Percentiles rank a stretch among this genome's conserved stretches.
These are phyloP conservation scores for Aspergillus neotritici DNA, from an alignment of 2,329 filamentous ascomycete genomes.

Conservation along the genomic window DNA sequence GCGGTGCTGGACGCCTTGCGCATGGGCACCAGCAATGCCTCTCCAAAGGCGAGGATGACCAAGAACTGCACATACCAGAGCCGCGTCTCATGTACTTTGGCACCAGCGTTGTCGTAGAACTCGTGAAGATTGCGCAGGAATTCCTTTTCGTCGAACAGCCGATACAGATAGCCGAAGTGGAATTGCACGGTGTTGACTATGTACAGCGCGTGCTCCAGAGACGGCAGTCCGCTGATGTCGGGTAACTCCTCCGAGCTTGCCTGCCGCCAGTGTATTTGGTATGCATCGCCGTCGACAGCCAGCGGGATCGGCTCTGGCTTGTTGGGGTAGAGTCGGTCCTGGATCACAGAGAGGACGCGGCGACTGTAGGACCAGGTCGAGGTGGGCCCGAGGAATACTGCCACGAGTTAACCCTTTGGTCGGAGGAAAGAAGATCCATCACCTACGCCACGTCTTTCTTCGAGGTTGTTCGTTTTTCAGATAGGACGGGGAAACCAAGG, in stretches of 20 bases:
- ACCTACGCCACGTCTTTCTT: slow-evolving; percentile 15
- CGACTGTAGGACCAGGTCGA: slow-evolving; percentile 53
- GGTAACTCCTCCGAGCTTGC: slow-evolving; percentile 26
- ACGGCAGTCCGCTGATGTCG: slow-evolving; percentile 39
- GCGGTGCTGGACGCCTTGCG: slow-evolving; percentile 34
- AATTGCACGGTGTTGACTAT: slow-evolving; percentile 53
- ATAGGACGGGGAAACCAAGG: slow-evolving; percentile 27
- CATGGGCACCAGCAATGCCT: slow-evolving; percentile 43
- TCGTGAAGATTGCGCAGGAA: slow-evolving; percentile 39
- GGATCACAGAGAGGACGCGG: slow-evolving; percentile 44
- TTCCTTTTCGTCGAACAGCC: slow-evolving; percentile 48
- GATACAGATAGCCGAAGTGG: slow-evolving; percentile 49
- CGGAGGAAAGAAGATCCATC: background rate
- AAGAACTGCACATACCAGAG: slow-evolving; percentile 50
- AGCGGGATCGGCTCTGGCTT: slow-evolving; percentile 34
- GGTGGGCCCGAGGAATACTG: slow-evolving; percentile 49
- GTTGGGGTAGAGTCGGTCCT: slow-evolving; percentile 41
- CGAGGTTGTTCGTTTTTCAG: background rate
- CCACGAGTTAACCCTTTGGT: background rate
- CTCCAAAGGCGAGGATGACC: slow-evolving; percentile 48
- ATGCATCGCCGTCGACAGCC: slow-evolving; percentile 46
- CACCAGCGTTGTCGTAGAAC: slow-evolving; percentile 35
- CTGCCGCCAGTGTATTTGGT: slow-evolving; percentile 47
- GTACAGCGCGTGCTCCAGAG: slow-evolving; percentile 48
- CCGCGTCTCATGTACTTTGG: slow-evolving; percentile 20